A percentile compares a stretch with the other conserved stretches of the same genome.
phyloP scores from a whole-genome alignment of 306 rosid genomes.

The Castanea crenata region DNA sequence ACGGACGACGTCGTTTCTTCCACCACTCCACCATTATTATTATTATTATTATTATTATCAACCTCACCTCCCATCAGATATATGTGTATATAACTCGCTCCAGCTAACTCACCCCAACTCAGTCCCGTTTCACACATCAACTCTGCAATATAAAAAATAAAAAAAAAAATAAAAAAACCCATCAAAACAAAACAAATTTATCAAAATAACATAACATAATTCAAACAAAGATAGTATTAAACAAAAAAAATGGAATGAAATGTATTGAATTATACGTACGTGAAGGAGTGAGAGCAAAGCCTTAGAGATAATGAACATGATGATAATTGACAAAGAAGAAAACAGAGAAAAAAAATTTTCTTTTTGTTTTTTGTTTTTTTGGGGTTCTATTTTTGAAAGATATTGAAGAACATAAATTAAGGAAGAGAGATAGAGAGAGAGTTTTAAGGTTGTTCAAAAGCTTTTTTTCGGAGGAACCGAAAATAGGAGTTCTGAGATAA shows the following conservation, averaged over 20 bases:
- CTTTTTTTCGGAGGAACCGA: slow-evolving; percentile 7
- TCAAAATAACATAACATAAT: not conserved
- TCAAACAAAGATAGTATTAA: not conserved
- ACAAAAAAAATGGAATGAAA: not conserved
- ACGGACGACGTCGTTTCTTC: slow-evolving; percentile 16
- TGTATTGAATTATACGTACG: not conserved
- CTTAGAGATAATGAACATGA: too few relatives aligned
- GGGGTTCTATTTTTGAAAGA: too few relatives aligned
- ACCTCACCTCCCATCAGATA: slow-evolving; percentile 32
- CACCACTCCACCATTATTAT: slow-evolving; percentile 6
- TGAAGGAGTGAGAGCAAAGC: too few relatives aligned
- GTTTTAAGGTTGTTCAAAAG: not conserved
- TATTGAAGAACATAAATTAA: not conserved
- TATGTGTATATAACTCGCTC: too few relatives aligned
- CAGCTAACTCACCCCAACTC: too few relatives aligned
- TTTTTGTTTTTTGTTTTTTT: too few relatives aligned
- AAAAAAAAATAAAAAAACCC: too few relatives aligned
- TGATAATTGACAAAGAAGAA: too few relatives aligned
- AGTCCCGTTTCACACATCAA: too few relatives aligned
- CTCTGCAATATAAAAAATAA: not conserved
- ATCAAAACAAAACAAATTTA: too few relatives aligned
- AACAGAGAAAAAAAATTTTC: too few relatives aligned
- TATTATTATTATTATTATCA: too few relatives aligned
- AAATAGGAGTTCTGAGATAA: not conserved
- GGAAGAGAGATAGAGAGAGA: not conserved